Percentiles rank a stretch among this genome's conserved stretches.
phyloP scores from a whole-genome alignment of 305 asterid species.

The Plantago coronopus region DNA sequence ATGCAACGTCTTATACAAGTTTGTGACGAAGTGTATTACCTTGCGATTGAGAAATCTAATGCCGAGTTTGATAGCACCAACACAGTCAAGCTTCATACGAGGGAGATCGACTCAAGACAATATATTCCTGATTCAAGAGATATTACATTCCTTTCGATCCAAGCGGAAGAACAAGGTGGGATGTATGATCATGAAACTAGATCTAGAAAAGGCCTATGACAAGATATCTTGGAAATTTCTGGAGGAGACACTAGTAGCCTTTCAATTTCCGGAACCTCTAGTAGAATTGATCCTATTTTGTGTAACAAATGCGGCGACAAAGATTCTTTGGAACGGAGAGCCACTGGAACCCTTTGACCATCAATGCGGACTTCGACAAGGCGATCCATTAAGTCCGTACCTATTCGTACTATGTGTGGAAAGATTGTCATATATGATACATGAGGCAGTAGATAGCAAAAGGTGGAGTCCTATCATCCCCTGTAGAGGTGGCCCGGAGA shows the following conservation, averaged over 20 bases:
- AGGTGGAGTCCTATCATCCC: too few relatives aligned
- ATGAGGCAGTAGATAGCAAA: too few relatives aligned
- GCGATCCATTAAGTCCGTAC: too few relatives aligned
- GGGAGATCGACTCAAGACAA: background rate
- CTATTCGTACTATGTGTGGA: too few relatives aligned
- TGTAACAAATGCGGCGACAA: too few relatives aligned
- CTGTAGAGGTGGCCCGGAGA: too few relatives aligned
- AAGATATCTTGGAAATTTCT: background rate
- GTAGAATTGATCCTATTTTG: too few relatives aligned
- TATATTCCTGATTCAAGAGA: background rate
- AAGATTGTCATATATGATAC: too few relatives aligned
- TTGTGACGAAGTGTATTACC: background rate
- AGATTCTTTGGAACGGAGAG: too few relatives aligned
- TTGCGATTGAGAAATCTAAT: background rate
- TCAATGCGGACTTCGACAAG: too few relatives aligned
- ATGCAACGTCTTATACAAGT: background rate
- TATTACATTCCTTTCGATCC: background rate
- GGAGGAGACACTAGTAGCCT: background rate
- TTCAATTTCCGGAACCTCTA: background rate
- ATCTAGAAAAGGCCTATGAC: background rate
- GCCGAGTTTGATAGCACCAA: background rate
- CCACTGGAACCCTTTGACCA: too few relatives aligned
- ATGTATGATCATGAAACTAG: background rate
- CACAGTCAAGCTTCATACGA: background rate
- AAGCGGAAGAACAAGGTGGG: background rate